These are phyloP conservation scores for Halteria grandinella DNA, from an alignment of 73 alveolate species.

Conservation along the genomic window DNA sequence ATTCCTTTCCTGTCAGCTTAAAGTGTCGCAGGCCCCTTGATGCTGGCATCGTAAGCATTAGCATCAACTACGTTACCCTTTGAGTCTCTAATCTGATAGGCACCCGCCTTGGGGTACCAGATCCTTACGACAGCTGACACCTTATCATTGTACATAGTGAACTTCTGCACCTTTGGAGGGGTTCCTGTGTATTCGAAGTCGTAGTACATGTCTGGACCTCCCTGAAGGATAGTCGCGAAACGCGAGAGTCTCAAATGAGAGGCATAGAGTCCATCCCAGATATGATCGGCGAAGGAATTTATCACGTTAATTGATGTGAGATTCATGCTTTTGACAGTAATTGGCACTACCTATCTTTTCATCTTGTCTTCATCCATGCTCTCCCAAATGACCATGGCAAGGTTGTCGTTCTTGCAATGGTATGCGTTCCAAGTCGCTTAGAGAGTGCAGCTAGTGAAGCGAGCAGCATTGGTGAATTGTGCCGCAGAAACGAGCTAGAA, in stretches of 20 bases:
- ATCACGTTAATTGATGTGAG: not conserved
- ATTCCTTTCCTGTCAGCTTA: not conserved
- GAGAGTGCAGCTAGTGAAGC: not conserved
- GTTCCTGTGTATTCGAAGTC: constrained; percentile 20
- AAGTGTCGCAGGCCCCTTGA: not conserved
- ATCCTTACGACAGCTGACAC: not conserved
- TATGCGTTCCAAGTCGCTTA: constrained; percentile 25
- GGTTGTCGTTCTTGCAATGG: constrained; percentile 19
- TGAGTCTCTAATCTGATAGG: constrained; percentile 8
- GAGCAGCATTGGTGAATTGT: too few relatives aligned
- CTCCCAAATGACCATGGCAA: constrained; percentile 22
- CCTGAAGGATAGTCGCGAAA: constrained; percentile 47
- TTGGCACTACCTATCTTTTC: constrained; percentile 41
- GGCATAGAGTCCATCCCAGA: constrained; percentile 63
- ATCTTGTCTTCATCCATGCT: constrained; percentile 27
- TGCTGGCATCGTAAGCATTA: constrained; percentile 16
- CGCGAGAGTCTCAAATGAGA: constrained; percentile 46
- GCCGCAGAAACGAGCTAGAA: constrained; percentile 14
- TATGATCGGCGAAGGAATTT: constrained; percentile 24
- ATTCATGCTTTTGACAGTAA: not conserved
- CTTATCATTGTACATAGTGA: not conserved
- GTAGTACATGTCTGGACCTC: not conserved
- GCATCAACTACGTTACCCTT: constrained; percentile 16
- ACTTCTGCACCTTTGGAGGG: constrained; percentile 32
- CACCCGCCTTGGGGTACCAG: constrained; percentile 20